Evolutionary conservation across 2,329 filamentous ascomycete genomes (phyloP).

Genomic region (Gnomoniopsis sp.): DNA sequence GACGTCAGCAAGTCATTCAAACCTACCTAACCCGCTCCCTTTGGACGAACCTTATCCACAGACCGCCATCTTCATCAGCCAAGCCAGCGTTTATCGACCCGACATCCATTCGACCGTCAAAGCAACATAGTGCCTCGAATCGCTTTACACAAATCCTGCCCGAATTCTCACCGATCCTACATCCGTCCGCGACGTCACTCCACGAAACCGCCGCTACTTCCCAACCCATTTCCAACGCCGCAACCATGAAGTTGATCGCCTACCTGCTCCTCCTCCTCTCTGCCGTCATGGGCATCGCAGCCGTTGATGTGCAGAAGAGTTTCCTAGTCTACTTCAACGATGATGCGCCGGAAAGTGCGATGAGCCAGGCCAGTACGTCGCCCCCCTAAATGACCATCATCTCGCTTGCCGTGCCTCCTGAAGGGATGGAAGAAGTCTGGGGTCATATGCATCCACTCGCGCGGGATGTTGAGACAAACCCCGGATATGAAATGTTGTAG

Average conservation of each 20-base stretch:
- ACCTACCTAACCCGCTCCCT: no score
- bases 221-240: constrained; percentile 5
- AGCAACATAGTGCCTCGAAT: no score
- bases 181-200: no score
- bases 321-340: constrained; percentile 77
- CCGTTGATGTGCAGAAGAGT: constrained; percentile 65
- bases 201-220: no score
- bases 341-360: constrained; percentile 62
- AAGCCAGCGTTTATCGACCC: no score
- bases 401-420: background rate
- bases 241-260: constrained; percentile 61
- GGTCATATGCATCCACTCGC: background rate
- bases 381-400: background rate
- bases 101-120: no score
- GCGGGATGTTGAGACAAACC: no score
- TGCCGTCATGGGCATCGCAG: constrained; percentile 55
- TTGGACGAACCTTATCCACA: no score
- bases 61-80: no score
- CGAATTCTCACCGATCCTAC: no score
- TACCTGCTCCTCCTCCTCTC: constrained; percentile 54
- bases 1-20: no score
- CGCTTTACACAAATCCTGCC: no score
- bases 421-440: background rate
- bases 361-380: constrained; percentile 58
- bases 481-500: background rate